Evolutionary conservation across 768 basidiomycete genomes (phyloP), one percentile per base, ranked within the genome.

Genomic region (Trichaptum fuscoviolaceum): DNA sequence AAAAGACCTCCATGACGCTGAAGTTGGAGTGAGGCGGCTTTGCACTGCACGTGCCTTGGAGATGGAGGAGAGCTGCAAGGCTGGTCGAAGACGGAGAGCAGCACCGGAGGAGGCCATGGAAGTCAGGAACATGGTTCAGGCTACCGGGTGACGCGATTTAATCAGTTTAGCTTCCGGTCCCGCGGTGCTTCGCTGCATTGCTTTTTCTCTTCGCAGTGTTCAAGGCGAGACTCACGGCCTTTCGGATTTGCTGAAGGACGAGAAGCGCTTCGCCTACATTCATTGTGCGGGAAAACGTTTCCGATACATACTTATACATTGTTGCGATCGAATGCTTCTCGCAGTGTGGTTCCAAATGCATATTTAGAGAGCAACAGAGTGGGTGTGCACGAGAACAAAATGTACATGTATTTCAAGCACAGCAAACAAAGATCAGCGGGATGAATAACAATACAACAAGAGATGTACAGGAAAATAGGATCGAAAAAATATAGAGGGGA

Each of bases 1-100:
- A 62, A 88, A 77, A 15, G 63, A 67, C 36, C 42, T 76, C 72
- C 17, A 64, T 60, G 1, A 63, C 64, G 35, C 42, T 20, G 42
- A 4, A 6, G 42, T 20, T 12, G 42, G 5, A 12, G 12, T 52
- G 20, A 20, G 15, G 42, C 20, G 42, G 20, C 42, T 20, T 12
- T 15, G 42, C 10, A 12, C 2, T 20, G 10, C 12, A 20, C 42
- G 42, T 20, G 42, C 10, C 20, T 12, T 20, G 42, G 6, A 20
- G 20, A 20, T 52, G 42, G 42, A 52, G 15, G 42, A 52, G 42
- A 52, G 15, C 42, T 20, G 42, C 15, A 52, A 52, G 12, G 42
- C 12, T 52, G 42, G 30, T 30, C 30, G 30, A 30, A 30, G 30
- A 30, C 30, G 30, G 30, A 30, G 30, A 30, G 30, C 30, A 30